Evolutionary conservation across 768 basidiomycete species (phyloP), one percentile per base, ranked within the genome.

Genomic region (Sporobolomyces roseus): DNA sequence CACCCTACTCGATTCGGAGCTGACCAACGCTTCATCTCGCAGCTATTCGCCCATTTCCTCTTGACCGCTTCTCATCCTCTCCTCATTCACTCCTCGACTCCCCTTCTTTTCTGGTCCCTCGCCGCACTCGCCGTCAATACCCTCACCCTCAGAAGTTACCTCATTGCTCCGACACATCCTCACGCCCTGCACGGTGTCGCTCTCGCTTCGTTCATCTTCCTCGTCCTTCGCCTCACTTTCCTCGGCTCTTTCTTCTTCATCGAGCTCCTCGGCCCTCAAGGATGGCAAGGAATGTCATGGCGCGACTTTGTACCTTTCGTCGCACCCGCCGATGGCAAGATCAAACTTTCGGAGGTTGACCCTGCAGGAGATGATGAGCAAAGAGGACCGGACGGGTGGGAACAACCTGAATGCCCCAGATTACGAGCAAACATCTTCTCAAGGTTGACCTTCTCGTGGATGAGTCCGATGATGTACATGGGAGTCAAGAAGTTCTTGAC

Each of bases 21-120:
- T 17, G 4, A 25, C 59, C 25, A 25, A 56, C 19, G 49, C 17
- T 36, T 32, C 16, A 13, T 32, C 32, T 13, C n/a, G 19, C 32
- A 73, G 68, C 5, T 70, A 21, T 65, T 70, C n/a, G 68, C 72
- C 9, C 61, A 70, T 29, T 27, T 46, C 41, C 62, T 73, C 45
- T 59, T 62, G 25, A 55, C 62, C 23, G 68, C 60, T 2, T 73
- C 72, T 14, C 72, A 73, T 66, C 65, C 68, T 5, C 43, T 70
- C 54, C 56, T 68, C 21, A 59, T 66, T 0, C 68, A 70, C 51
- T 70, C 75, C 14, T 75, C 75, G 19, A 82, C 88, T 2, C 76
- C 85, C 17, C 79, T 92, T 43, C 83, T 96, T 14, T 77, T 93
- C 54, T 93, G 90, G 79, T 94, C 90, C 88, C 90, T 91, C 0